phyloP scores from a whole-genome alignment of 768 basidiomycete species.

The Rhizopogon sp. region DNA sequence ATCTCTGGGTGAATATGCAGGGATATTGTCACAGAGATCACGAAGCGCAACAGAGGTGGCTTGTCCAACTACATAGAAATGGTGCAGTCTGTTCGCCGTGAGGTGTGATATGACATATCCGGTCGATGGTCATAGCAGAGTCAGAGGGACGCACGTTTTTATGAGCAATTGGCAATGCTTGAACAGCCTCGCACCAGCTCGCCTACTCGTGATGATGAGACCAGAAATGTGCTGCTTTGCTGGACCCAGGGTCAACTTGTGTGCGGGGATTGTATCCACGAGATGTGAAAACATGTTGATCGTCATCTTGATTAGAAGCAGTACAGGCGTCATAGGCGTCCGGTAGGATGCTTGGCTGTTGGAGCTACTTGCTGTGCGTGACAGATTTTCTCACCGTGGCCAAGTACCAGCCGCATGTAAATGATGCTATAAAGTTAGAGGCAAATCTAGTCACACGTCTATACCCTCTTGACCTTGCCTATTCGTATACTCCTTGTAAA shows the following conservation, averaged over 20 bases:
- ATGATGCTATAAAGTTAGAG: too few relatives aligned
- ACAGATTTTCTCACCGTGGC: too few relatives aligned
- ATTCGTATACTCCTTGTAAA: too few relatives aligned
- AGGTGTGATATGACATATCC: background rate
- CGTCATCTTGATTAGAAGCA: conserved; percentile 15
- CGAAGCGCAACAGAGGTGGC: conserved; percentile 50
- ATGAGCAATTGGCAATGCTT: conserved; percentile 10
- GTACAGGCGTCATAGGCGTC: too few relatives aligned
- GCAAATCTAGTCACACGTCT: too few relatives aligned
- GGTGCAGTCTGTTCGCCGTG: conserved; percentile 35
- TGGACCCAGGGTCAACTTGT: conserved; percentile 38
- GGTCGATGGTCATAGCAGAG: conserved; percentile 8
- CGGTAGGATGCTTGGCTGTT: too few relatives aligned
- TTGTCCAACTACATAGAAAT: conserved; percentile 75
- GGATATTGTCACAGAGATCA: conserved; percentile 24
- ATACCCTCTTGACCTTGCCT: too few relatives aligned
- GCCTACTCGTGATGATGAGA: conserved; percentile 74
- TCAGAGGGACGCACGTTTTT: background rate
- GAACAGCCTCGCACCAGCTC: conserved; percentile 52
- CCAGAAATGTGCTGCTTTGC: conserved; percentile 35
- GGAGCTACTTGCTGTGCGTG: too few relatives aligned
- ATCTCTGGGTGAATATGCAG: conserved; percentile 34
- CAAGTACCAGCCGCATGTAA: too few relatives aligned
- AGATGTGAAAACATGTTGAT: conserved; percentile 41
- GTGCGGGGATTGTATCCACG: conserved; percentile 48